These are phyloP conservation scores for Candida maesae DNA, from an alignment of 805 yeast genomes.

Conservation along the genomic window DNA sequence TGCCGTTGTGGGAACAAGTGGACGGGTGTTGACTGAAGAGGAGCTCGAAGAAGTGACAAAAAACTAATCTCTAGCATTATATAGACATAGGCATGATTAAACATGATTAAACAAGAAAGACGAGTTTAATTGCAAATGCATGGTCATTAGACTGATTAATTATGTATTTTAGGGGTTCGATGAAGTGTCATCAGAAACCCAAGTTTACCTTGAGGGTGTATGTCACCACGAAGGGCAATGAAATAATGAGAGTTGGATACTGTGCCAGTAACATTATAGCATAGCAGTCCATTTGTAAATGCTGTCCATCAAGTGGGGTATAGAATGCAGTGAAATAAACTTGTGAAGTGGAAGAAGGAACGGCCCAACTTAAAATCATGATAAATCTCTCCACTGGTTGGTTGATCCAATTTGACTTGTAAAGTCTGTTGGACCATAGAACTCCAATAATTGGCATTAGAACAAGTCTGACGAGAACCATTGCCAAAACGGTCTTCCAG, in stretches of 20 bases:
- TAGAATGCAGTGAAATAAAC: slow-evolving; percentile 86
- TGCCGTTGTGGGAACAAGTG: slow-evolving; percentile 11
- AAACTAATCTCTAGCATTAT: background rate
- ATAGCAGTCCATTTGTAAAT: slow-evolving; percentile 72
- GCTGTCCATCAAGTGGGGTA: slow-evolving; percentile 58
- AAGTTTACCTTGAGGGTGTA: slow-evolving; percentile 20
- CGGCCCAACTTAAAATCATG: slow-evolving; percentile 66
- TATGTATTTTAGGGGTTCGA: too few species aligned
- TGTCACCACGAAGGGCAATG: slow-evolving; percentile 61
- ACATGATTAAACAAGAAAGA: too few species aligned
- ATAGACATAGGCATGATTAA: too few species aligned
- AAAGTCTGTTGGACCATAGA: slow-evolving; percentile 58
- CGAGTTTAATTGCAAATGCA: too few species aligned
- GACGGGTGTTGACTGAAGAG: slow-evolving; percentile 7
- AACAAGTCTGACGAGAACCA: slow-evolving; percentile 57
- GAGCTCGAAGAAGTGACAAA: slow-evolving; percentile 1
- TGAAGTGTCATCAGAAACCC: slow-evolving; percentile 4
- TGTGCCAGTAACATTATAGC: slow-evolving; percentile 74
- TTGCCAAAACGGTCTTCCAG: slow-evolving; percentile 57
- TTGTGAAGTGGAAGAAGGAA: slow-evolving; percentile 87
- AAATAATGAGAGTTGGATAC: slow-evolving; percentile 61
- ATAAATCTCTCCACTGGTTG: slow-evolving; percentile 62
- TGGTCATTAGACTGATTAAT: too few species aligned
- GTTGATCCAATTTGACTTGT: slow-evolving; percentile 60
- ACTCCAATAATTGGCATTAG: slow-evolving; percentile 79